A percentile compares a stretch with the other conserved stretches of the same genome.
phyloP scores from a whole-genome alignment of 2,329 filamentous ascomycete genomes.

The Trichoderma sp. region DNA sequence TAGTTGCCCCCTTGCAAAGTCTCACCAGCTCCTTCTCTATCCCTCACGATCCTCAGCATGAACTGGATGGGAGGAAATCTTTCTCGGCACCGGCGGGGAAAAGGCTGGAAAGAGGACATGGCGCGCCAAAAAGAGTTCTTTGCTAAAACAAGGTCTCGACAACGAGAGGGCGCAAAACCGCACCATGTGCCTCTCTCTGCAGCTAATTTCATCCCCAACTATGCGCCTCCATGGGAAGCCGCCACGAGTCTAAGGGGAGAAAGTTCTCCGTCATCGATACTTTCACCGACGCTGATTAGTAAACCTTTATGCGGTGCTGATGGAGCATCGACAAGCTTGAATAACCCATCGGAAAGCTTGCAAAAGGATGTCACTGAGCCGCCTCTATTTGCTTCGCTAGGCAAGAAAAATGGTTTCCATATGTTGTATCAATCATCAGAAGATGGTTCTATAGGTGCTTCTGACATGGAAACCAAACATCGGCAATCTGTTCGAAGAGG shows the following conservation, averaged over 20 bases:
- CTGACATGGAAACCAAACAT: conserved; percentile 26
- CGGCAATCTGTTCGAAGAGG: conserved; percentile 27
- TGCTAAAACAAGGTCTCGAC: conserved; percentile 33
- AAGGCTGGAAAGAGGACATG: conserved; percentile 32
- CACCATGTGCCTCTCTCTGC: not conserved
- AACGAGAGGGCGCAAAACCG: conserved; percentile 14
- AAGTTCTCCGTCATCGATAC: not conserved
- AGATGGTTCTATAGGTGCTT: not conserved
- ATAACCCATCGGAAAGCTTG: no score
- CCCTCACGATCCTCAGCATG: conserved; percentile 29
- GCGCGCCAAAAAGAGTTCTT: conserved; percentile 39
- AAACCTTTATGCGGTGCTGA: not conserved
- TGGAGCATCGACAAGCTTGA: not conserved
- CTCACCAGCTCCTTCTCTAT: no score
- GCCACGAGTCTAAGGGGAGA: not conserved
- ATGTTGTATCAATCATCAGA: not conserved
- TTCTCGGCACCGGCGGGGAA: conserved; percentile 36
- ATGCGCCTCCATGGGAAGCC: conserved; percentile 21
- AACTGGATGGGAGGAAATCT: conserved; percentile 43
- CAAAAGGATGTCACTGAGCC: not conserved
- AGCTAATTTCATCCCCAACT: conserved; percentile 29
- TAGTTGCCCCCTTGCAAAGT: no score
- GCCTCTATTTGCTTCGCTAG: not conserved
- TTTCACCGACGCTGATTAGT: not conserved
- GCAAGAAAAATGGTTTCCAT: not conserved